Evolutionary conservation across 83 land plant species (phyloP).

Genomic region (Thuja plicata): DNA sequence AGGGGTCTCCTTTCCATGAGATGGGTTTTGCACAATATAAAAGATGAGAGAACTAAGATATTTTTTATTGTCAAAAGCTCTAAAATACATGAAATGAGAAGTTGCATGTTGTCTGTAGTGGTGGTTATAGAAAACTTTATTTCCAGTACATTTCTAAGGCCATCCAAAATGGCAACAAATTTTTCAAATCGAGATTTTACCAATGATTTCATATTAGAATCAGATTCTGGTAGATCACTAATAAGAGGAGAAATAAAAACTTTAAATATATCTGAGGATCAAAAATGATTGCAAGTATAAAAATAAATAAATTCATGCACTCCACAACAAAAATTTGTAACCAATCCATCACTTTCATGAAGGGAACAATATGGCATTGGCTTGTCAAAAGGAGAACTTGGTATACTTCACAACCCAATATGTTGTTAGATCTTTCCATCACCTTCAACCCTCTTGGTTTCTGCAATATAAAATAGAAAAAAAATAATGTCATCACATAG

Average conservation of each 20-base stretch:
- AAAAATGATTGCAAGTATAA: background rate
- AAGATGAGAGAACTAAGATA: background rate
- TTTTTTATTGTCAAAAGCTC: background rate
- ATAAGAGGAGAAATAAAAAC: background rate
- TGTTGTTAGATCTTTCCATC: constrained; percentile 4
- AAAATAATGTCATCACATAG: background rate
- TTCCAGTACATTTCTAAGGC: background rate
- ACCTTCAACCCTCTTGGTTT: constrained; percentile 15
- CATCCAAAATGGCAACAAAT: background rate
- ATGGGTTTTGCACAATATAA: background rate
- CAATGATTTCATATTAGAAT: constrained; percentile 2
- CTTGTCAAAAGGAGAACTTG: background rate
- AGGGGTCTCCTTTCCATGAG: background rate
- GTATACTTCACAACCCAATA: background rate
- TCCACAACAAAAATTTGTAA: constrained; percentile 1
- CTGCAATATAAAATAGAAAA: background rate
- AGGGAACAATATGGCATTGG: background rate
- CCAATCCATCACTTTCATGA: background rate
- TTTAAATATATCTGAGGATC: background rate
- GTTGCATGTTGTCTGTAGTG: background rate
- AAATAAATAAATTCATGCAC: background rate
- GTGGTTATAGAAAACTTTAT: background rate
- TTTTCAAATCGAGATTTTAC: background rate
- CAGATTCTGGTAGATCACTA: background rate
- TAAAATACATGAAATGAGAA: background rate